Conservation (phyloP, 108 stramenopile genomes). For the Pinguiococcus pyrenoidosus region DNA sequence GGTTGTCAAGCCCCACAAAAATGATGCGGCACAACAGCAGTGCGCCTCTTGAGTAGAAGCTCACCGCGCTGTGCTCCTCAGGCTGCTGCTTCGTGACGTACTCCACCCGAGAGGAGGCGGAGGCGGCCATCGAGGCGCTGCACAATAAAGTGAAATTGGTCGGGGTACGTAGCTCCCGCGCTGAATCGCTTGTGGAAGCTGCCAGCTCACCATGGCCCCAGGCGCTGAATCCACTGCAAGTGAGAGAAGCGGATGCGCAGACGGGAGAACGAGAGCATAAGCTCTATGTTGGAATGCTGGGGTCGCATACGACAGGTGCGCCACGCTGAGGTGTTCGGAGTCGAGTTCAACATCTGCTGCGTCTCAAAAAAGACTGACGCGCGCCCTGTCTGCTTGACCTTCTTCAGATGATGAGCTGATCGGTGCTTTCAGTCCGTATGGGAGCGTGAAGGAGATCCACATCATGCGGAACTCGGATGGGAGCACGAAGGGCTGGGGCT, state of each 20-base stretch:
- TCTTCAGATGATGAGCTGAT: no score
- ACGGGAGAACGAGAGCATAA: constrained; percentile 62
- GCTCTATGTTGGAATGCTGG: constrained; percentile 85
- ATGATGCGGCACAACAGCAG: no score
- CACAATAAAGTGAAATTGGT: no score
- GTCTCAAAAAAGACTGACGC: no score
- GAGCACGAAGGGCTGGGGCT: constrained; percentile 77
- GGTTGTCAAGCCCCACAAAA: no score
- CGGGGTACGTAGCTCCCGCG: no score
- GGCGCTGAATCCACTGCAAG: constrained; percentile 36
- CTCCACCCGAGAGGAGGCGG: constrained; percentile 16
- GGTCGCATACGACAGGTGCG: constrained; percentile 57
- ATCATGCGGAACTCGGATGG: constrained; percentile 63
- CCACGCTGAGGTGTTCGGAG: constrained; percentile 44
- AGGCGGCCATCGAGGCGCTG: constrained; percentile 21
- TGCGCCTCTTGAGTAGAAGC: no score
- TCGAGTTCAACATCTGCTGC: no score
- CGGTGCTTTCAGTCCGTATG: no score
- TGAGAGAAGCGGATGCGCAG: constrained; percentile 65
- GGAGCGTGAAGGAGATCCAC: constrained; percentile 70
- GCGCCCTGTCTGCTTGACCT: no score
- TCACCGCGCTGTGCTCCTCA: no score
- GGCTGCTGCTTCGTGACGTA: constrained; percentile 27
- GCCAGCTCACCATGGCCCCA: background rate
- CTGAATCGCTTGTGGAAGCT: no score